Evolutionary conservation across 1,284 basidiomycete genomes (phyloP).

Genomic region (Cryptococcus amylolentus): DNA sequence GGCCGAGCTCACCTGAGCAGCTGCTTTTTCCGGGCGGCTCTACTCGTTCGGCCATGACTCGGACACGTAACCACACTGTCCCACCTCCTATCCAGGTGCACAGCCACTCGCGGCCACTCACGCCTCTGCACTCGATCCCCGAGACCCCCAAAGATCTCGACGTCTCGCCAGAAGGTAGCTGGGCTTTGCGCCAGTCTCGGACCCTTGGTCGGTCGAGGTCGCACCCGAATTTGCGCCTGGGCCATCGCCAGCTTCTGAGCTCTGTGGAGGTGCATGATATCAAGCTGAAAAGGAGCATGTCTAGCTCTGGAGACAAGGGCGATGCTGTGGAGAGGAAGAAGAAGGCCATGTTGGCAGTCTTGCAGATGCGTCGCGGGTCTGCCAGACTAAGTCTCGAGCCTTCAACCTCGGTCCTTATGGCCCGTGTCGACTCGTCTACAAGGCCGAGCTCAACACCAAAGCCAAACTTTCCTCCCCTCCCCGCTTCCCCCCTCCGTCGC

Average conservation of each 20-base stretch:
- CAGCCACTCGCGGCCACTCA: neutral
- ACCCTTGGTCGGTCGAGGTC: constrained; percentile 3
- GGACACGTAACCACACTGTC: neutral
- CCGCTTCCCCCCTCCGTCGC: neutral
- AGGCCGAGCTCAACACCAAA: no score
- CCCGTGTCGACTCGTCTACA: no score
- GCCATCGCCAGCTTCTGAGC: neutral
- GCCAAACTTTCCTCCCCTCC: no score
- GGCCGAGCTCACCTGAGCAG: no score
- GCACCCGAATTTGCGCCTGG: constrained; percentile 1
- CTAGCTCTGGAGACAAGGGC: neutral
- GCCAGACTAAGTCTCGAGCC: neutral
- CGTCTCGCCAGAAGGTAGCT: constrained; percentile 8
- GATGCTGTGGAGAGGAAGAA: neutral
- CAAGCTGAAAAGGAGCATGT: neutral
- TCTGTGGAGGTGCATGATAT: no score
- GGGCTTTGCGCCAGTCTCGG: constrained; percentile 1
- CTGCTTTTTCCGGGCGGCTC: no score
- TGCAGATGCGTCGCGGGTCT: neutral
- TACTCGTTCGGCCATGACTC: no score
- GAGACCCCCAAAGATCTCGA: constrained; percentile 16
- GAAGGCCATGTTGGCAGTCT: neutral
- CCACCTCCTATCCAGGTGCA: neutral
- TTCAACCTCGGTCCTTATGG: no score
- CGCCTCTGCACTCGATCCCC: constrained; percentile 10